Evolutionary conservation across 345 rosid genomes (phyloP), one percentile per base, ranked within the genome.

Genomic region (Atalantia buxifolia): DNA sequence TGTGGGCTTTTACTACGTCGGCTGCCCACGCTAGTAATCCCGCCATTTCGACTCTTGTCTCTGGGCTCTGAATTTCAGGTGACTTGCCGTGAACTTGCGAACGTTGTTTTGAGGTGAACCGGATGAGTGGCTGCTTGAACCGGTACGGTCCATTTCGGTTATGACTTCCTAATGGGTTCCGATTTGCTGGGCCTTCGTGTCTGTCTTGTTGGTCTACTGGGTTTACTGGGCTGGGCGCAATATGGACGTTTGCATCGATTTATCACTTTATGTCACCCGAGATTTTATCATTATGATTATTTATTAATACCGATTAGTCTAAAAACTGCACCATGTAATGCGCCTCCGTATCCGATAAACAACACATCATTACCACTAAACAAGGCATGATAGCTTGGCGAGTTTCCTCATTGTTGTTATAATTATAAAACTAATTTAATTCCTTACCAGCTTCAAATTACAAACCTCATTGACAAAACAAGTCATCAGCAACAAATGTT

Each of bases 21-120:
- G 98, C 98, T 55, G 98, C 98, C 98, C 98, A 95, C 21, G 94
- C 95, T 36, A 95, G 84, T 68, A 93, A 83, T 69, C 97, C 97
- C 79, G 97, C 95, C 98, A 93, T 95, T 27, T 35, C 79, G 12
- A 53, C n/a, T 18, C 22, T 3, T 3, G 16, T 45, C 50, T 13
- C 18, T 12, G 50, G 6, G 57, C 22, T 18, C 57, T 53, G 7
- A 18, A 18, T 53, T 53, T 18, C 57, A 16, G 57, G 21, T 18
- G 57, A 53, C 18, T 5, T 53, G 57, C 8, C 16, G 18, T 45
- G 50, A 3, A 13, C 14, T 13, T 53, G 6, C 57, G 57, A 18
- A 53, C 19, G 57, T 53, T 53, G 48, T 3, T 53, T 18, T 18
- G 22, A 53, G 22, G 57, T 5, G 57, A 53, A 53, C 57, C 57